Base-by-base conservation (phyloP, 345 rosid genomes). In the Pelargonium nanum region DNA sequence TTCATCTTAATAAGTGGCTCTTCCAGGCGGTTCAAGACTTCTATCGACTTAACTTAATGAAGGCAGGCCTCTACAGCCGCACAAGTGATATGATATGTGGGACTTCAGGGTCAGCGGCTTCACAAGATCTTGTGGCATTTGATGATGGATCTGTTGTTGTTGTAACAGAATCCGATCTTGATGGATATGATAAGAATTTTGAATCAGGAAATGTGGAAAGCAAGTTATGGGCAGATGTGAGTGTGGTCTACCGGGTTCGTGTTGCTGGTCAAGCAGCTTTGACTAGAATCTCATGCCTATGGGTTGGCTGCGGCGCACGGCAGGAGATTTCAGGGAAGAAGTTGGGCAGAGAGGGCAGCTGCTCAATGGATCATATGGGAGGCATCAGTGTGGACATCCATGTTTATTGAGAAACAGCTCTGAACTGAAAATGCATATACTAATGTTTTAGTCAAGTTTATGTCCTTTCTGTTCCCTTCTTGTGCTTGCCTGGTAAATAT, bases 1-100 rank as follows among this genome's bases (percentile, higher is more conserved):
- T 40, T 40, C 16, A 12, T 40, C 16, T 9, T 40, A 9, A 3
- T 40, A n/a, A n/a, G n/a, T n/a, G n/a, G n/a, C n/a, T 64, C 34
- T 65, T 65, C 69, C 78, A 94, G 99, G 99, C 96, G 28, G 96
- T 94, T 72, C 81, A 81, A 72, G 85, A 87, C 45, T 90, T 79
- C 72, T 88, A 86, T 77, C 62, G 78, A 59, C 76, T 72, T 16
- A 75, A 53, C 67, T 82, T 83, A 67, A 78, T 74, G 62, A 67
- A 63, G 65, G 68, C 34, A 58, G 60, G 71, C 23, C 7, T 63
- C 4, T 56, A 26, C 61, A 64, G 69, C 64, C 62, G 61, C 53
- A 22, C 65, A 61, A 32, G 57, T n/a, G 76, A 65, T 70, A 24
- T 73, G 21, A 25, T 75, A 20, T 20, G 58, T 12, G 75, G 66